Evolutionary conservation across 352 stramenopile species (phyloP).

Genomic region (Thalassiosira pacifica): DNA sequence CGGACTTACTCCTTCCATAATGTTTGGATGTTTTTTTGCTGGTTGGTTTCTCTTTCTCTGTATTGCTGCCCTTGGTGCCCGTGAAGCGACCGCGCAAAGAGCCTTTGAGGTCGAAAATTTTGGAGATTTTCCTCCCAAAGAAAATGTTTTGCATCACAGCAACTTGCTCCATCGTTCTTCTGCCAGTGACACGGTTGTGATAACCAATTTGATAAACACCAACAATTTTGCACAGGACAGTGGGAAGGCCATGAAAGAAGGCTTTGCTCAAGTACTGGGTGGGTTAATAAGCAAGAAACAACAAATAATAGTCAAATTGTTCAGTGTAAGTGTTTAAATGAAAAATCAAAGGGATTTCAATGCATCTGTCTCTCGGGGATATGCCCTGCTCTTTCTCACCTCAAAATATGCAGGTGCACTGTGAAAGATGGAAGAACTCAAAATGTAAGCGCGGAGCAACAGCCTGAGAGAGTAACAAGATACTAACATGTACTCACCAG

Average conservation of each 20-base stretch:
- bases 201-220: slow-evolving; percentile 97
- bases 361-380: too few species aligned
- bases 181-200: slow-evolving; percentile 91
- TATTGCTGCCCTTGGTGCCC: slow-evolving; percentile 58
- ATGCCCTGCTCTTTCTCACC: slow-evolving; percentile 39
- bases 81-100: slow-evolving; percentile 94
- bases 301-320: background rate
- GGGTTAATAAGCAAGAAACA: slow-evolving; percentile 1
- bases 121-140: slow-evolving; percentile 92
- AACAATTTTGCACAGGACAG: slow-evolving; percentile 96
- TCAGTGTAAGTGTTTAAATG: background rate
- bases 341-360: too few species aligned
- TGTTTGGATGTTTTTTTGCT: slow-evolving; percentile 47
- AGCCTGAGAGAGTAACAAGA: too few species aligned
- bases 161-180: slow-evolving; percentile 92
- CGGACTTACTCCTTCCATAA: slow-evolving; percentile 48
- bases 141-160: slow-evolving; percentile 94
- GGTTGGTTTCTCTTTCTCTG: slow-evolving; percentile 58
- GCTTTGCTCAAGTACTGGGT: slow-evolving; percentile 96
- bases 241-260: slow-evolving; percentile 94
- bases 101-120: slow-evolving; percentile 99
- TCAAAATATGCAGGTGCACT: slow-evolving; percentile 95
- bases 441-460: too few species aligned
- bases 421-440: too few species aligned
- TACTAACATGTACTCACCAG: too few species aligned